phyloP scores from a whole-genome alignment of 345 rosid genomes.

The Camelina laxa region DNA sequence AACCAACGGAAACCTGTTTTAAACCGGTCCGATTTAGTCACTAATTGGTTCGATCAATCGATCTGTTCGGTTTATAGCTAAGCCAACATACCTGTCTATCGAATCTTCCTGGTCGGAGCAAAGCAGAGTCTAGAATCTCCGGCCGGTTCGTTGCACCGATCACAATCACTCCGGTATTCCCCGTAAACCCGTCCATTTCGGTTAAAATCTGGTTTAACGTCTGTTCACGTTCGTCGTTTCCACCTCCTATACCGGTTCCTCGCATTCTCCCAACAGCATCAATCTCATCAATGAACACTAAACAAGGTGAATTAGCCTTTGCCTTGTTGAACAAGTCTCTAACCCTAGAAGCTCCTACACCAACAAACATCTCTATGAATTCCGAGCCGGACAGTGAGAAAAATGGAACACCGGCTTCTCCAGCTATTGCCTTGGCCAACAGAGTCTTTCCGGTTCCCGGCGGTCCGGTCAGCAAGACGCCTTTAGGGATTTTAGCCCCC shows the following conservation, averaged over 20 bases:
- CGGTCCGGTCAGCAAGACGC: constrained; percentile 68
- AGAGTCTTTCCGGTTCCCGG: constrained; percentile 81
- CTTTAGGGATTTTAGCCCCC: constrained; percentile 77
- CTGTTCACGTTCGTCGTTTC: constrained; percentile 85
- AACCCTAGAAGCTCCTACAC: constrained; percentile 77
- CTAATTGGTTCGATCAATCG: background rate
- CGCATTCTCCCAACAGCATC: constrained; percentile 84
- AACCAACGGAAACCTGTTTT: constrained; percentile 62
- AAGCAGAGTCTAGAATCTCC: constrained; percentile 74
- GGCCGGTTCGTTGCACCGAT: constrained; percentile 84
- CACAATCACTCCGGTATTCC: constrained; percentile 69
- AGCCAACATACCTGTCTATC: constrained; percentile 60
- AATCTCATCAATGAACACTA: constrained; percentile 82
- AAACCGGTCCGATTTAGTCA: background rate
- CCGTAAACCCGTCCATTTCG: constrained; percentile 77
- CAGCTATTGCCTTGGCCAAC: constrained; percentile 79
- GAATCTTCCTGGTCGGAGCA: constrained; percentile 80
- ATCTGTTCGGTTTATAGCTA: background rate
- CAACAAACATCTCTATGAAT: constrained; percentile 85
- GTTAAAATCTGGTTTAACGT: constrained; percentile 81
- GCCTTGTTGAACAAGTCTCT: constrained; percentile 84
- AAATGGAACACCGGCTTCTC: constrained; percentile 85
- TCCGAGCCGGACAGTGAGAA: constrained; percentile 75
- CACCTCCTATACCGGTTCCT: constrained; percentile 87
- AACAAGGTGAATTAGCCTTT: constrained; percentile 67